A percentile compares a stretch with the other conserved stretches of the same genome.
Conservation (phyloP, 2,329 filamentous ascomycete genomes). For the Penicillium griseofulvum region DNA sequence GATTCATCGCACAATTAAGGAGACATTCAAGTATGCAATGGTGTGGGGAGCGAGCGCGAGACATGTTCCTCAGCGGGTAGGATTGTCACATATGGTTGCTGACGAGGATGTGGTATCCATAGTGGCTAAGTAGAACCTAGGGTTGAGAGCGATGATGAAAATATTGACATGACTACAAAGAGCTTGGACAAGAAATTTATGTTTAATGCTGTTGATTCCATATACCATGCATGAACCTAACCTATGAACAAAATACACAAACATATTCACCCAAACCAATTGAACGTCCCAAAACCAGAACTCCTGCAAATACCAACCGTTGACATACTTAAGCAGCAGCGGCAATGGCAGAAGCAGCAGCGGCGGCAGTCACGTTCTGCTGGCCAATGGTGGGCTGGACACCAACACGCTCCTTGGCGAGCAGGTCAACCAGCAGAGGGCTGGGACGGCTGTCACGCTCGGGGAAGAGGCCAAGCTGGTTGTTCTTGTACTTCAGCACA, state of each 20-base stretch:
- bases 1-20: slow-evolving; percentile 90
- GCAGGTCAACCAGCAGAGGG: slow-evolving; percentile 82
- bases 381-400: slow-evolving; percentile 68
- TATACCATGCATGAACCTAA: slow-evolving; percentile 12
- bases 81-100: slow-evolving; percentile 72
- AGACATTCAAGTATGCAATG: slow-evolving; percentile 97
- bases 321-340: slow-evolving; percentile 24
- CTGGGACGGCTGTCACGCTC: slow-evolving; percentile 83
- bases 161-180: slow-evolving; percentile 8
- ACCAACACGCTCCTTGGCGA: slow-evolving; percentile 92
- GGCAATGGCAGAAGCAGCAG: slow-evolving; percentile 20
- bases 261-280: slow-evolving; percentile 13
- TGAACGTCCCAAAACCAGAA: slow-evolving; percentile 14
- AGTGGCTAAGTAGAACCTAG: slow-evolving; percentile 47
- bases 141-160: slow-evolving; percentile 4
- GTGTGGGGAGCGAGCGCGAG: slow-evolving; percentile 97
- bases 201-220: slow-evolving; percentile 12
- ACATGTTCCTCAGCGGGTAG: slow-evolving; percentile 91
- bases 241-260: slow-evolving; percentile 16
- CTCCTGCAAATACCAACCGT: background rate
- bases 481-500: slow-evolving; percentile 84
- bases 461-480: slow-evolving; percentile 66
- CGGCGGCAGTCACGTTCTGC: slow-evolving; percentile 41
- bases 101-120: slow-evolving; percentile 69
- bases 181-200: background rate